These are phyloP conservation scores for Talaromyces borbonicus DNA, from an alignment of 495 filamentous ascomycete species.

Conservation along the genomic window DNA sequence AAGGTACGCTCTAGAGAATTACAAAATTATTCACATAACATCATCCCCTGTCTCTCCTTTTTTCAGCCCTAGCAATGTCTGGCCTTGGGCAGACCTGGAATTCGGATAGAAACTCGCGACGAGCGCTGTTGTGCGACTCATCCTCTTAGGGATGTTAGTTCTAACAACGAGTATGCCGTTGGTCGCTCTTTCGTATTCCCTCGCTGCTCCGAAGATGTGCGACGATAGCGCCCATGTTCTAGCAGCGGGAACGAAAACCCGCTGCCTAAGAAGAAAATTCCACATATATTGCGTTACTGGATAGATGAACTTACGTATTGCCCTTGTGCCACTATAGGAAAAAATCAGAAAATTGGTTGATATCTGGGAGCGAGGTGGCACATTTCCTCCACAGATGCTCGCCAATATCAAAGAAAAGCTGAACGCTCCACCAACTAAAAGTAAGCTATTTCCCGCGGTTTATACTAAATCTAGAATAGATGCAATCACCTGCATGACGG, in stretches of 20 bases:
- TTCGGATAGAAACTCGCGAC: constrained; percentile 1
- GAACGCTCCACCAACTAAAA: constrained; percentile 46
- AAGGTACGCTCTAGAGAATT: constrained; percentile 72
- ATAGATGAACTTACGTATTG: constrained; percentile 41
- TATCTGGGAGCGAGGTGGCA: constrained; percentile 94
- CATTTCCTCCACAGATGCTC: constrained; percentile 78
- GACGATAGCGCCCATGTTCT: neutral
- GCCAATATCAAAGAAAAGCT: constrained; percentile 79
- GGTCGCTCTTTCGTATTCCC: neutral
- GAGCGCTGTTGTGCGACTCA: neutral
- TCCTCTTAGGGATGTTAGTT: no score
- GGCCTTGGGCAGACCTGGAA: neutral
- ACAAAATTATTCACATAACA: constrained; percentile 10
- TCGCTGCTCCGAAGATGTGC: no score
- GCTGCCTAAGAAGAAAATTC: neutral
- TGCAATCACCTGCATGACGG: neutral
- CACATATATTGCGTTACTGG: constrained; percentile 18
- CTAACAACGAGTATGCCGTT: neutral
- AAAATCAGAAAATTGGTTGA: constrained; percentile 94
- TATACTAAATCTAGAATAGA: neutral
- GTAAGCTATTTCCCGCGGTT: constrained; percentile 48
- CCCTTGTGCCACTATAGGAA: constrained; percentile 54
- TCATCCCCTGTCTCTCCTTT: constrained; percentile 10
- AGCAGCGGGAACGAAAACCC: neutral
- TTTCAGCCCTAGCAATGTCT: neutral